Conservation (phyloP, 2,329 filamentous ascomycete genomes). For the Chrysoporthe deuterocubensis region DNA sequence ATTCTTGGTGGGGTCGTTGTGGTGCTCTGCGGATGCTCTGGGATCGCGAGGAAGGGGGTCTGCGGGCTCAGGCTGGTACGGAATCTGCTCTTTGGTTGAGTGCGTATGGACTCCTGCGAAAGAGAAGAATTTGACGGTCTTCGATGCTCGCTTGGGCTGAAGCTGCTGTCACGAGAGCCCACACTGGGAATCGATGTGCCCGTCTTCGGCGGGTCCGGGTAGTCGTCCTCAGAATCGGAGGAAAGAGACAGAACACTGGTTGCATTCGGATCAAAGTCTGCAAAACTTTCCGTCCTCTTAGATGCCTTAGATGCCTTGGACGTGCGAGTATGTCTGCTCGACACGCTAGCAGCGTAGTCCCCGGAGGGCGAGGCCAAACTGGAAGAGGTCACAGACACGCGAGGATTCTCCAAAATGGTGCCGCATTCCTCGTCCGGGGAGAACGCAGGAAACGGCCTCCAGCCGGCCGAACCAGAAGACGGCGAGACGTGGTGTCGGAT, state of each 20-base stretch:
- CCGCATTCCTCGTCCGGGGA: constrained; percentile 34
- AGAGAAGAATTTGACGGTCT: constrained; percentile 26
- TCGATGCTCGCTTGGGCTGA: constrained; percentile 17
- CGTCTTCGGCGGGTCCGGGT: constrained; percentile 39
- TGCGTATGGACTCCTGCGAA: constrained; percentile 22
- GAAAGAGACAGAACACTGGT: constrained; percentile 62
- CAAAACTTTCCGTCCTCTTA: constrained; percentile 52
- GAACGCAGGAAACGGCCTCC: constrained; percentile 17
- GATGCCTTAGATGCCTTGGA: constrained; percentile 59
- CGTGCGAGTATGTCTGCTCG: constrained; percentile 58
- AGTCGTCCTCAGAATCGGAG: constrained; percentile 59
- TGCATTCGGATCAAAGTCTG: constrained; percentile 56
- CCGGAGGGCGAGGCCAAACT: constrained; percentile 38
- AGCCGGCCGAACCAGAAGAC: constrained; percentile 18
- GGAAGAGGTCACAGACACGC: constrained; percentile 35
- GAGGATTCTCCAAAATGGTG: constrained; percentile 35
- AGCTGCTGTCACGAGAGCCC: constrained; percentile 33
- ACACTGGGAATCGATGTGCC: constrained; percentile 40
- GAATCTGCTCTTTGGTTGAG: constrained; percentile 31
- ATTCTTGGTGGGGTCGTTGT: constrained; percentile 31
- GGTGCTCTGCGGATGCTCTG: constrained; percentile 32
- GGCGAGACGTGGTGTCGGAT: constrained; percentile 25
- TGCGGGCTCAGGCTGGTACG: constrained; percentile 45
- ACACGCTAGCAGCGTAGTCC: constrained; percentile 56
- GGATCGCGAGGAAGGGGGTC: constrained; percentile 50